These are phyloP conservation scores for Plasmodium inui DNA, from an alignment of 169 alveolate species.

Conservation along the genomic window DNA sequence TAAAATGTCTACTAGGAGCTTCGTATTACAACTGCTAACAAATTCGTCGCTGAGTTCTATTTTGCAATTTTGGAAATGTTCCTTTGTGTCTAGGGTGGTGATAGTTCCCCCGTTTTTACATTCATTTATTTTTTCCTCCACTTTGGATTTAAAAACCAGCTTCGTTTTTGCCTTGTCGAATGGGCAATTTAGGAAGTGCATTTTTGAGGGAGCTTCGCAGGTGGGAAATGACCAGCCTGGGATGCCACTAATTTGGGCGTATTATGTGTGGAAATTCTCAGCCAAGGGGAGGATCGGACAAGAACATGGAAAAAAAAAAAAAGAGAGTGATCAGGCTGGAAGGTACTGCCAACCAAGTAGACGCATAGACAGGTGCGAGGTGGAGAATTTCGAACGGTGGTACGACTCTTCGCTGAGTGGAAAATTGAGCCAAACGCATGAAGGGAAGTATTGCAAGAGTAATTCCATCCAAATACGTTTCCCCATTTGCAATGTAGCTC, in stretches of 20 bases:
- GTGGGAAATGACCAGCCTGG: neutral
- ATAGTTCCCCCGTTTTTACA: conserved; percentile 11
- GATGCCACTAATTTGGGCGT: neutral
- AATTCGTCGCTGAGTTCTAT: conserved; percentile 37
- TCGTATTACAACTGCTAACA: conserved; percentile 11
- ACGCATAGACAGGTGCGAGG: neutral
- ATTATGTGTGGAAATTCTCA: neutral
- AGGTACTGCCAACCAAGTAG: neutral
- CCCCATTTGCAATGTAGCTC: neutral
- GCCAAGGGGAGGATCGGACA: neutral
- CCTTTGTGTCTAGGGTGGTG: neutral
- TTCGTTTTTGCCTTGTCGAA: conserved; percentile 17
- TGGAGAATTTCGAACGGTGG: neutral
- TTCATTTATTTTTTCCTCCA: conserved; percentile 50
- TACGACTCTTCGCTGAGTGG: neutral
- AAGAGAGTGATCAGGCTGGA: neutral
- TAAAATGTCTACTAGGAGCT: conserved; percentile 34
- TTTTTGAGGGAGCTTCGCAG: neutral
- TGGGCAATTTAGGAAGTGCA: conserved; percentile 37
- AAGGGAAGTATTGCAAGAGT: neutral
- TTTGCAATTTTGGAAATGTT: neutral
- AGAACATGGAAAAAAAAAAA: neutral
- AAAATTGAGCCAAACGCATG: neutral
- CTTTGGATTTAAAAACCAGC: conserved; percentile 3
- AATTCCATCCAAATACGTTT: neutral